A percentile compares a stretch with the other conserved stretches of the same genome.
phyloP scores from a whole-genome alignment of 208 protist species.

The Trypanosoma congolense region DNA sequence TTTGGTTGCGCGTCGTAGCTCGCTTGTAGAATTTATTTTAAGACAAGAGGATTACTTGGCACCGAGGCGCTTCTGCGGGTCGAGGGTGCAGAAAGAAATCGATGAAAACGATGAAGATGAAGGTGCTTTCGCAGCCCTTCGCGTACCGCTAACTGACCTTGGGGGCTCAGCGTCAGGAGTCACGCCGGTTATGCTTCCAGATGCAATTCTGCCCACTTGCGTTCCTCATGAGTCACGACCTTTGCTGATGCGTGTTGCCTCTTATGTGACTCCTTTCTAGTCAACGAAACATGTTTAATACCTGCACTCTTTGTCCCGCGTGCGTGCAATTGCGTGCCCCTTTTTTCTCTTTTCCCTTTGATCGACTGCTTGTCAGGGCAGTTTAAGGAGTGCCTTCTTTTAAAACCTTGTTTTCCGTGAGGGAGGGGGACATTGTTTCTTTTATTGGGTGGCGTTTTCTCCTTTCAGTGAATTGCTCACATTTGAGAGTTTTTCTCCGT shows the following conservation, averaged over 20 bases:
- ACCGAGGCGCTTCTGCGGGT: neutral
- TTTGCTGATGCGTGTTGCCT: constrained; percentile 41
- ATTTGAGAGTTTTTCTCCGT: no score
- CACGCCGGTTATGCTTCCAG: constrained; percentile 23
- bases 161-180: neutral
- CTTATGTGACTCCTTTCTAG: constrained; percentile 59
- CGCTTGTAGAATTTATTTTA: constrained; percentile 67
- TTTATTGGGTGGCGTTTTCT: no score
- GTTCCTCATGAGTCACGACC: constrained; percentile 34
- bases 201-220: constrained; percentile 43
- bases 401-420: no score
- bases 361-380: no score
- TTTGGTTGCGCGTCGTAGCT: constrained; percentile 45
- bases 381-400: no score
- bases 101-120: constrained; percentile 13
- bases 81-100: neutral
- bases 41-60: neutral
- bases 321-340: neutral
- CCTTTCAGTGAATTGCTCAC: no score
- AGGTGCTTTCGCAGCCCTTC: neutral
- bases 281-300: neutral
- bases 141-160: neutral
- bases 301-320: neutral
- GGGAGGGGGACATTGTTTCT: no score
- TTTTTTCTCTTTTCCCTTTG: no score